Conservation (phyloP, 257 asterid species). For the Solanum rostratum region DNA sequence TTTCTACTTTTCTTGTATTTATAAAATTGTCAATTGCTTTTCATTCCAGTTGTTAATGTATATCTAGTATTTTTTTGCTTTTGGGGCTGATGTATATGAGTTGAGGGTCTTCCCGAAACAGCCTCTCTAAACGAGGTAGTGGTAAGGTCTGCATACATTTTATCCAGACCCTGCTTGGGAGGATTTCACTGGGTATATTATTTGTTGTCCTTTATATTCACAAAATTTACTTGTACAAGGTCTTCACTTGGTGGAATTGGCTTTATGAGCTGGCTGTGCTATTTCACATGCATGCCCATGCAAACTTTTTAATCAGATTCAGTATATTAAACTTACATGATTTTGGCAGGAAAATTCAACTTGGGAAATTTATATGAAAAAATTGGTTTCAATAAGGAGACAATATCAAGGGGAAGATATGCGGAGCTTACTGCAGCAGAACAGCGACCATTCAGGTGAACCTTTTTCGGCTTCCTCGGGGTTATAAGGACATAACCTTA, state of each 20-base stretch:
- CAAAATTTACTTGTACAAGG: background rate
- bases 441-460: constrained; percentile 87
- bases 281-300: background rate
- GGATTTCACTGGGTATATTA: too few species aligned
- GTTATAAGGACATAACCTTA: background rate
- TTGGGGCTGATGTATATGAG: too few species aligned
- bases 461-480: background rate
- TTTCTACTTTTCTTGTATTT: too few species aligned
- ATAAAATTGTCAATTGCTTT: too few species aligned
- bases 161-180: too few species aligned
- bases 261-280: background rate
- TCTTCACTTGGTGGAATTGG: background rate
- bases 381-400: constrained; percentile 87
- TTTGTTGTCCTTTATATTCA: background rate
- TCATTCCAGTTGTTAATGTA: too few species aligned
- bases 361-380: constrained; percentile 72
- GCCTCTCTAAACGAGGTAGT: too few species aligned
- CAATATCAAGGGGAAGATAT: constrained; percentile 78
- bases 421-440: constrained; percentile 94
- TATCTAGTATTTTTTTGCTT: too few species aligned
- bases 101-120: too few species aligned
- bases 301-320: background rate
- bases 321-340: background rate
- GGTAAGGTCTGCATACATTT: too few species aligned
- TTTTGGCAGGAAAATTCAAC: constrained; percentile 75